Evolutionary conservation across 495 filamentous ascomycete species (phyloP), one percentile per base, ranked within the genome.

Genomic region (Aspergillus biplanus): DNA sequence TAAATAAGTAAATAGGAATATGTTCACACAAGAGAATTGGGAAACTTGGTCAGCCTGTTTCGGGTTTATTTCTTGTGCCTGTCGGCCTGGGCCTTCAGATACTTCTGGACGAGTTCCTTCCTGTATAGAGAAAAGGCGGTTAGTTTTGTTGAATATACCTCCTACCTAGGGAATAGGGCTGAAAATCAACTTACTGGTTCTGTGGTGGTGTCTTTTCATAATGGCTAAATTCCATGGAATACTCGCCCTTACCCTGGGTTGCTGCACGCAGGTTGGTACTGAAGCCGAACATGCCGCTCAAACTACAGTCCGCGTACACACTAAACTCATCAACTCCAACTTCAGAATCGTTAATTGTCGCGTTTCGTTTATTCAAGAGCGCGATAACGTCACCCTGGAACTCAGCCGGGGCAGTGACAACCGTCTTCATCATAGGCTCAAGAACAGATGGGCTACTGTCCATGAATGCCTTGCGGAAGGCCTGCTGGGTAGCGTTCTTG

Each of bases 251-350:
- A 57, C 95, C 96, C 81, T 99, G 96, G 9, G 94, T 97, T 27
- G 92, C 90, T 5, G 96, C 96, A 65, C 96, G 85, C 75, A 99
- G 79, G 77, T 96, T 89, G 42, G 85, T 88, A 62, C 87, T 91
- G 79, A 99, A 97, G 58, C 96, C 96, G 77, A 99, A 99, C 96
- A 99, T 98, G 68, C 87, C 86, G 71, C 97, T 95, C 74, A 99
- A 75, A 71, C 87, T 90, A 81, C 93, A 97, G 75, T 97, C 94
- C 6, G 94, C 93, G 60, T 87, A 84, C 56, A 99, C 84, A n/a
- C 92, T 93, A 76, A 99, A 97, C 73, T 99, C 96, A 63, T 99
- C 96, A 4, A 88, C 80, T 34, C 93, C 93, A 62, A 95, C 93
- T 70, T 99, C 96, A 35, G 93, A 97, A 68, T 99, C 96, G 70